Evolutionary conservation across 1,139 yeast genomes (phyloP).

Genomic region (Yamadazyma taylorii): DNA sequence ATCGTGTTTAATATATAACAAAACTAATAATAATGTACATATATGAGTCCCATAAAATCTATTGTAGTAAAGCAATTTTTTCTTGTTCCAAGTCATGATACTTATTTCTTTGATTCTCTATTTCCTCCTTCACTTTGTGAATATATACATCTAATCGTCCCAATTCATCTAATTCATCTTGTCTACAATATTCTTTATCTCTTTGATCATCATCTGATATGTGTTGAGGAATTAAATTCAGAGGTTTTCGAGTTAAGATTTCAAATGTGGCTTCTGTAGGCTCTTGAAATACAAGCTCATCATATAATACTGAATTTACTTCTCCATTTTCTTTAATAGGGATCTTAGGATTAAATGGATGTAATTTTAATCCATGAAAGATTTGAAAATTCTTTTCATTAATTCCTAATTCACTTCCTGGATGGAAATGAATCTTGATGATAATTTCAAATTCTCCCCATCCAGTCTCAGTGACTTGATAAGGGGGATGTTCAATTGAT

Average conservation of each 20-base stretch:
- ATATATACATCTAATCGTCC: constrained; percentile 70
- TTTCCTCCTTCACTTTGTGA: constrained; percentile 58
- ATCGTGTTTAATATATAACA: background rate
- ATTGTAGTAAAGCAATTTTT: constrained; percentile 42
- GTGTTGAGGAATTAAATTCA: constrained; percentile 67
- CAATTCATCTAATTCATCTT: constrained; percentile 73
- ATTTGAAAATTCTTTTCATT: constrained; percentile 85
- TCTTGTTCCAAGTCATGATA: constrained; percentile 54
- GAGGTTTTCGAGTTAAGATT: constrained; percentile 70
- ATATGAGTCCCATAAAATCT: constrained; percentile 1
- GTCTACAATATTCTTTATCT: constrained; percentile 44
- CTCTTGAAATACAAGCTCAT: constrained; percentile 91
- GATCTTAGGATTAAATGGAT: constrained; percentile 69
- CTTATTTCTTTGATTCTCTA: constrained; percentile 51
- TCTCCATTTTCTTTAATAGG: constrained; percentile 44
- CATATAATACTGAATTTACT: constrained; percentile 72
- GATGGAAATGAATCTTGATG: constrained; percentile 80
- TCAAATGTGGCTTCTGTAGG: constrained; percentile 91
- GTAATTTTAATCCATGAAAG: constrained; percentile 87
- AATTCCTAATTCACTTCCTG: constrained; percentile 62
- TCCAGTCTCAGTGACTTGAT: constrained; percentile 94
- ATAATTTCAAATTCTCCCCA: constrained; percentile 99
- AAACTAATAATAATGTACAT: background rate
- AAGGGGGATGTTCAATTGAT: constrained; percentile 85
- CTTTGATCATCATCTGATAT: constrained; percentile 43